Percentiles rank a stretch among this genome's conserved stretches.
Conservation (phyloP, 495 filamentous ascomycete genomes). For the Aspergillus asperescens region DNA sequence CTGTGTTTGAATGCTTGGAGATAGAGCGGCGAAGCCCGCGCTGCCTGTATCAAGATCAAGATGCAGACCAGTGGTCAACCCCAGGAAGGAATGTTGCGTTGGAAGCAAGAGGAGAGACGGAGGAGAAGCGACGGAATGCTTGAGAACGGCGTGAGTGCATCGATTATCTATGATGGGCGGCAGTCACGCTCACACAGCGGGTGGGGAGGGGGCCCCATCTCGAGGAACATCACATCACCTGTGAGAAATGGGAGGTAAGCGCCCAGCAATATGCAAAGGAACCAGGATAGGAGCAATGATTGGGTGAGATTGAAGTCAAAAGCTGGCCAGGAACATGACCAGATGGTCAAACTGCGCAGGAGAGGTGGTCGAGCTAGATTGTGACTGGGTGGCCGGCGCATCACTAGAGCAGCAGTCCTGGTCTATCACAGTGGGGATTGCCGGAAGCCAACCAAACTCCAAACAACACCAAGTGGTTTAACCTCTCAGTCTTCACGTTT, state of each 20-base stretch:
- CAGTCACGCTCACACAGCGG: neutral
- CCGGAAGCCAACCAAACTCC: constrained; percentile 12
- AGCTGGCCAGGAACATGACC: constrained; percentile 16
- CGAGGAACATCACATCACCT: constrained; percentile 5
- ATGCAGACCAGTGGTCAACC: constrained; percentile 25
- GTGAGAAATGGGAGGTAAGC: constrained; percentile 27
- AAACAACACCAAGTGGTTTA: constrained; percentile 6
- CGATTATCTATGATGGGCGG: constrained; percentile 35
- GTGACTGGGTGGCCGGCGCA: constrained; percentile 26
- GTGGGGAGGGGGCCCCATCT: constrained; percentile 4
- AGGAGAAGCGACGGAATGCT: constrained; percentile 10
- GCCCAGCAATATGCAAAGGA: constrained; percentile 25
- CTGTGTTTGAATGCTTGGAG: constrained; percentile 3
- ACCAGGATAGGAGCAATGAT: constrained; percentile 23
- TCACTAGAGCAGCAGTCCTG: constrained; percentile 27
- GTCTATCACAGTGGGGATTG: constrained; percentile 36
- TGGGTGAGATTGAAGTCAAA: constrained; percentile 19
- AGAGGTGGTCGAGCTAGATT: constrained; percentile 4
- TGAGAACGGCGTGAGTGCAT: constrained; percentile 20
- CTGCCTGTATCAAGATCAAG: constrained; percentile 18
- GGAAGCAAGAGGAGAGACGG: constrained; percentile 9
- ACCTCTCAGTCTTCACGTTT: constrained; percentile 16
- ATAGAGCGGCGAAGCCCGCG: constrained; percentile 30
- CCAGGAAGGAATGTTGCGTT: constrained; percentile 11
- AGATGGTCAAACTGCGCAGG: constrained; percentile 1